Base-by-base conservation (phyloP, 768 basidiomycete species). In the Panus rudis region DNA sequence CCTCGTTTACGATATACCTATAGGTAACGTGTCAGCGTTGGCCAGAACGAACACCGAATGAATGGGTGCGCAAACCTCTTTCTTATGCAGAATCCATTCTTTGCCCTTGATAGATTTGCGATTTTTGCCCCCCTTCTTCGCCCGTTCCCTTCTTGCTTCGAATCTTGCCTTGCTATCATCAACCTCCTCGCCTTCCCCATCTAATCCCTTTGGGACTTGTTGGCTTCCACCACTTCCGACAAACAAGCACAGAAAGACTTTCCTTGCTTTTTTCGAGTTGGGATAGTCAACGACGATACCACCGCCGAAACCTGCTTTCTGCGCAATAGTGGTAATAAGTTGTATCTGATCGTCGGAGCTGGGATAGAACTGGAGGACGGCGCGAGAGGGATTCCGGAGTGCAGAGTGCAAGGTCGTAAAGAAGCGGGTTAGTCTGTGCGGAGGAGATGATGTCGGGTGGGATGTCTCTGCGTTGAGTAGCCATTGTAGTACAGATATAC, bases 401-500 rank as follows among this genome's bases (percentile, higher is more conserved):
- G 84, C 76, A 2, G 92, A 87, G 63, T 92, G 85, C 21, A 94
- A 72, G 8, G 92, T 92, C 24, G 88, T 93, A 72, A 92, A 99
- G 75, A 91, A 99, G 46, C 80, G 86, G 49, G 71, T 80, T 43
- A 83, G 76, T 53, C 80, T 88, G 62, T 84, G 89, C 10, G 83
- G 92, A 13, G 83, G 93, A 35, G 90, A 93, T 45, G 89, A 93
- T 37, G 82, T 91, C 44, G 78, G 86, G 58, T 82, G 84, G 4
- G 91, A 83, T 22, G 92, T 87, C 62, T 98, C 96, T 20, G 94
- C 93, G 62, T 97, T 99, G 45, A 97, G 73, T 3, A 99, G 72
- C 96, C 96, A 99, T 67, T 99, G 96, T 4, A 99, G 70, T n/a
- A 97, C 94, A 20, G 96, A 99, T 55, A 99, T 87, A 58, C 94